Base-by-base conservation (phyloP, 1,284 basidiomycete genomes). In the Leccinum griseonigrum region DNA sequence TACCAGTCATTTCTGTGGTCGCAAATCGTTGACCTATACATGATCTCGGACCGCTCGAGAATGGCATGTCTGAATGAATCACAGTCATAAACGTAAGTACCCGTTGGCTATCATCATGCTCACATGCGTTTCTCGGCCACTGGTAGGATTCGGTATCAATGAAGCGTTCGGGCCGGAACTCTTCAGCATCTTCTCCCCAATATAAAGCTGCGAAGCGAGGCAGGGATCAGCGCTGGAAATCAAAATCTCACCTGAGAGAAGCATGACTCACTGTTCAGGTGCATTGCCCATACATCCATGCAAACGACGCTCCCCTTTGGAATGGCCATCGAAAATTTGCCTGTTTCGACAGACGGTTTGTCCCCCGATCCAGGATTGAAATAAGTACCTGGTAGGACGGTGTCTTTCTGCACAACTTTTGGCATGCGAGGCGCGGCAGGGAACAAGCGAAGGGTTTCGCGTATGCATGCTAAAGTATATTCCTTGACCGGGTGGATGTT, bases 131-230 rank as follows among this genome's bases (percentile, higher is more conserved):
- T 56, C 75, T 72, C n/a, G 76, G 77, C 78, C 78, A 80, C 26
- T 71, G 68, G 51, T 77, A 76, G 2, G 70, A 66, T 11, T 68
- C 67, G 0, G 70, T 75, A 53, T 81, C 79, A 32, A 84, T 71
- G 74, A 83, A 84, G 0, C 81, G 76, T 59, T 84, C 81, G 2
- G 79, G 80, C 34, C 70, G 76, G 70, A 79, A 82, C 32, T 74
- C 71, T 26, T 72, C 69, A 0, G 73, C 73, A 56, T 85, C 83
- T 3, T 63, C 55, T 13, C 83, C 81, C 78, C 80, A 85, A 32
- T 74, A 67, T 26, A 78, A 48, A 11, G 75, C 75, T 75, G 52
- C 14, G 7, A 55, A 16, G 36, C 38, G 29, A 6, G n/a, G 32
- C 2, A 2, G 36, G 11, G 50, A 3, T 57, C 51, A 46, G n/a